Conservation (phyloP, 1,284 basidiomycete genomes). For the Fomitopsis betulina region DNA sequence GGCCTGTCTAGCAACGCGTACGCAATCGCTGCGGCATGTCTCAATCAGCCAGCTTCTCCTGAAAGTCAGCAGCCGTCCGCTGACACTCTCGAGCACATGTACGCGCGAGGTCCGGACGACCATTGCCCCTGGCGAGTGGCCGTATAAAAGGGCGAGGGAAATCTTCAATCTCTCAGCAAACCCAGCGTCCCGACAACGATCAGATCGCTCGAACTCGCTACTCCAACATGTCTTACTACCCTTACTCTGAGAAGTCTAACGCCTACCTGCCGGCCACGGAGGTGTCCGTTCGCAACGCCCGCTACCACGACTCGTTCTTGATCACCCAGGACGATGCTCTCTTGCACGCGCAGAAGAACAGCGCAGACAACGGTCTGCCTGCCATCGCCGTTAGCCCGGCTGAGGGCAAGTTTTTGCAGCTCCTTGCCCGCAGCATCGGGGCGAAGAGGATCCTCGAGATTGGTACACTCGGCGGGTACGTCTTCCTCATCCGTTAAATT, state of each 20-base stretch:
- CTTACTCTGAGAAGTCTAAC: neutral
- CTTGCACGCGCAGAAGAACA: conserved; percentile 39
- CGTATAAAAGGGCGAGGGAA: neutral
- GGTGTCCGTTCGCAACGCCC: neutral
- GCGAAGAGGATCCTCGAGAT: conserved; percentile 56
- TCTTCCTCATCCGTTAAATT: conserved; percentile 2
- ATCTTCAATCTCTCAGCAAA: neutral
- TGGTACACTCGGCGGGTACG: conserved; percentile 58
- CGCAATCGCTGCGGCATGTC: neutral
- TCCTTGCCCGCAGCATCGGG: conserved; percentile 41
- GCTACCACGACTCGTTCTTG: conserved; percentile 54
- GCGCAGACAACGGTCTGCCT: conserved; percentile 39
- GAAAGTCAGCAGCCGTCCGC: neutral
- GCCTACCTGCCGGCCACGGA: neutral
- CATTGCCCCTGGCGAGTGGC: too few relatives aligned
- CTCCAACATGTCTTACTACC: neutral
- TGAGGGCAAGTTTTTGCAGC: conserved; percentile 54
- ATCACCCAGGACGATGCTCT: conserved; percentile 40
- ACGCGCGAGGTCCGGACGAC: neutral
- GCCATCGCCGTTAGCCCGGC: conserved; percentile 50
- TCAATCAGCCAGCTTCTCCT: neutral
- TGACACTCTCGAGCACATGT: neutral
- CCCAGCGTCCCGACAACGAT: neutral
- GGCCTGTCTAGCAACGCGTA: neutral
- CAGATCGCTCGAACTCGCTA: neutral